These are phyloP conservation scores for Bipolaris bicolor DNA, from an alignment of 2,329 filamentous ascomycete species.

Conservation along the genomic window DNA sequence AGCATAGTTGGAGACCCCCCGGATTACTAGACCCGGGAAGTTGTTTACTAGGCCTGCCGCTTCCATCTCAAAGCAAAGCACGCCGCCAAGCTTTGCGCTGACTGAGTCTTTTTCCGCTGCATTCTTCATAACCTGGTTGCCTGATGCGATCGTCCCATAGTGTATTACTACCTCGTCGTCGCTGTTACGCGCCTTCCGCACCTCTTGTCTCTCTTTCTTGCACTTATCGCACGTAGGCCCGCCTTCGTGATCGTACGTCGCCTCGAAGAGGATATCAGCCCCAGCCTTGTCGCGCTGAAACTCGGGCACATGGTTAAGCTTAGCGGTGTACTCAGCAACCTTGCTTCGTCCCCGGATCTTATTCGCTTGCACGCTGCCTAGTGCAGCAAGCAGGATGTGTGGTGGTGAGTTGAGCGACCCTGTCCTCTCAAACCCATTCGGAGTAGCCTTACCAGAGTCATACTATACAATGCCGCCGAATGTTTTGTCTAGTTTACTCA, in stretches of 20 bases:
- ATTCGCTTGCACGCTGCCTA: conserved; percentile 10
- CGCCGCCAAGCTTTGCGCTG: background rate
- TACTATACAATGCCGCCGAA: conserved; percentile 6
- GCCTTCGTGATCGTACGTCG: conserved; percentile 19
- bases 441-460: conserved; percentile 5
- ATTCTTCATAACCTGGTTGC: background rate
- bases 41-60: conserved; percentile 2
- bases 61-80: background rate
- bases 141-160: conserved; percentile 46
- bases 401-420: conserved; percentile 12
- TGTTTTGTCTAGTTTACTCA: background rate
- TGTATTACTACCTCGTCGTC: conserved; percentile 36
- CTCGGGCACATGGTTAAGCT: background rate
- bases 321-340: background rate
- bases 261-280: conserved; percentile 24
- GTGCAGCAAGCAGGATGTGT: conserved; percentile 14
- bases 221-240: conserved; percentile 13
- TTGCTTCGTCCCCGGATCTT: background rate
- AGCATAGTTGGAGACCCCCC: conserved; percentile 3
- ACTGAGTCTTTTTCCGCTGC: background rate
- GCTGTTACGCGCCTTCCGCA: background rate
- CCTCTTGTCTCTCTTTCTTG: background rate
- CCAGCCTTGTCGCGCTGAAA: conserved; percentile 1
- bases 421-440: conserved; percentile 10
- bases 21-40: conserved; percentile 7